Evolutionary conservation across 306 rosid genomes (phyloP).

Genomic region (Prosopis cineraria): DNA sequence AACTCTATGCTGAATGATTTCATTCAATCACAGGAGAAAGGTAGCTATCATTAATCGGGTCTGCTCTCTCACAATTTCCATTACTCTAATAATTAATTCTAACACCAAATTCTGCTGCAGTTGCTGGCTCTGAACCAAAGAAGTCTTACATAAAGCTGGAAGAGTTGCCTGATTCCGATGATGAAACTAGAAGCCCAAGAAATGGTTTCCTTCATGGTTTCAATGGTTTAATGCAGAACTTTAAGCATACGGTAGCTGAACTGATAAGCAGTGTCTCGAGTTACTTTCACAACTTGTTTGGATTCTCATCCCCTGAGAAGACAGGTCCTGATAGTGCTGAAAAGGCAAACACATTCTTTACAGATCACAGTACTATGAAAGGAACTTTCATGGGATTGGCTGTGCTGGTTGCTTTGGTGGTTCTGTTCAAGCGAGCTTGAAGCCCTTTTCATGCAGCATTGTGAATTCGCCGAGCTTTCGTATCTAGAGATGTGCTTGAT

Average conservation of each 20-base stretch:
- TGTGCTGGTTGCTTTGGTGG: slow-evolving; percentile 59
- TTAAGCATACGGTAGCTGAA: slow-evolving; percentile 45
- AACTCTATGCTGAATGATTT: slow-evolving; percentile 58
- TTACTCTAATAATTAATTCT: background rate
- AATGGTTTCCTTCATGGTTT: slow-evolving; percentile 18
- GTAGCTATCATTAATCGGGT: slow-evolving; percentile 24
- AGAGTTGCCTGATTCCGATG: slow-evolving; percentile 14
- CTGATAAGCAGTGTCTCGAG: slow-evolving; percentile 49
- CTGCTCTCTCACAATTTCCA: background rate
- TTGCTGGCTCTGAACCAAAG: slow-evolving; percentile 14
- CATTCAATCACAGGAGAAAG: slow-evolving; percentile 47
- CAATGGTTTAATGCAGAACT: slow-evolving; percentile 35
- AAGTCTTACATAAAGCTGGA: slow-evolving; percentile 28
- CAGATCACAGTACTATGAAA: slow-evolving; percentile 37
- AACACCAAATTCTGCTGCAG: slow-evolving; percentile 37
- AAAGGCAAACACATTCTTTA: slow-evolving; percentile 7
- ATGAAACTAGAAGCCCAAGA: background rate
- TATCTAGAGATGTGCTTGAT: background rate
- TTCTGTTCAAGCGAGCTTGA: slow-evolving; percentile 65
- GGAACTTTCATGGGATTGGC: slow-evolving; percentile 73
- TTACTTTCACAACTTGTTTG: slow-evolving; percentile 57
- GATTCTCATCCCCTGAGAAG: slow-evolving; percentile 40
- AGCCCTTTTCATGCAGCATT: background rate
- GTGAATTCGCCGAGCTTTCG: slow-evolving; percentile 47
- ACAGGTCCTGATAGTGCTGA: slow-evolving; percentile 38